A percentile compares a stretch with the other conserved stretches of the same genome.
Conservation (phyloP, 768 basidiomycete genomes). For the Tremella fuciformis region DNA sequence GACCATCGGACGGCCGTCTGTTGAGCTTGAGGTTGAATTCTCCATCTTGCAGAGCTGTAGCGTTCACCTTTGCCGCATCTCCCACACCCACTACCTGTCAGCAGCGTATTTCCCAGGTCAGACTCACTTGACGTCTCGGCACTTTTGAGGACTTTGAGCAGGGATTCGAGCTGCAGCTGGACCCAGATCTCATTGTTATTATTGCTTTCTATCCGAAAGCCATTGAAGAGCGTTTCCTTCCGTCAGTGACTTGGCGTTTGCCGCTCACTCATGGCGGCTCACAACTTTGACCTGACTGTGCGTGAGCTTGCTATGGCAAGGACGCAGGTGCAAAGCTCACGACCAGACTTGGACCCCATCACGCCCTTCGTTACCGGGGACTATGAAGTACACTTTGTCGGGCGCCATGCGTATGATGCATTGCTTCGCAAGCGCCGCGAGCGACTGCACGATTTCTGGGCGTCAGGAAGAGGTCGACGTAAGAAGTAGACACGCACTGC, state of each 20-base stretch:
- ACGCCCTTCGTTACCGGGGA: constrained; percentile 47
- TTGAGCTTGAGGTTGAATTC: constrained; percentile 47
- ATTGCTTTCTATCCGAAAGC: constrained; percentile 49
- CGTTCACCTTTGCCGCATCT: constrained; percentile 5
- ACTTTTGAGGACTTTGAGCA: constrained; percentile 45
- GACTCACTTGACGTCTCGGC: constrained; percentile 45
- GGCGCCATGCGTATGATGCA: constrained; percentile 45
- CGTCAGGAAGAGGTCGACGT: constrained; percentile 8
- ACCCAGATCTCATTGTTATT: constrained; percentile 49
- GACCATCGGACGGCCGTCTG: constrained; percentile 28
- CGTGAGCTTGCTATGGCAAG: background rate
- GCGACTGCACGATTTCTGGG: constrained; percentile 45
- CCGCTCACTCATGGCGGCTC: constrained; percentile 8
- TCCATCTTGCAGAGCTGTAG: constrained; percentile 31
- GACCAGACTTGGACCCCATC: constrained; percentile 53
- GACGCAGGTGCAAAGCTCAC: constrained; percentile 32
- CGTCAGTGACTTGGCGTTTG: background rate
- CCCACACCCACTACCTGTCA: constrained; percentile 4
- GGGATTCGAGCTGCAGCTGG: constrained; percentile 41
- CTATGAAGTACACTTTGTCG: constrained; percentile 48
- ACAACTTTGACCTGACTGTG: constrained; percentile 46
- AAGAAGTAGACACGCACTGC: constrained; percentile 27
- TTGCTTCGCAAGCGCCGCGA: constrained; percentile 35
- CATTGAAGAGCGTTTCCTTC: constrained; percentile 43
- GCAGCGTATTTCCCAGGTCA: background rate